These are phyloP conservation scores for Wallacemonas sp. DNA, from an alignment of 208 protist species.

Conservation along the genomic window DNA sequence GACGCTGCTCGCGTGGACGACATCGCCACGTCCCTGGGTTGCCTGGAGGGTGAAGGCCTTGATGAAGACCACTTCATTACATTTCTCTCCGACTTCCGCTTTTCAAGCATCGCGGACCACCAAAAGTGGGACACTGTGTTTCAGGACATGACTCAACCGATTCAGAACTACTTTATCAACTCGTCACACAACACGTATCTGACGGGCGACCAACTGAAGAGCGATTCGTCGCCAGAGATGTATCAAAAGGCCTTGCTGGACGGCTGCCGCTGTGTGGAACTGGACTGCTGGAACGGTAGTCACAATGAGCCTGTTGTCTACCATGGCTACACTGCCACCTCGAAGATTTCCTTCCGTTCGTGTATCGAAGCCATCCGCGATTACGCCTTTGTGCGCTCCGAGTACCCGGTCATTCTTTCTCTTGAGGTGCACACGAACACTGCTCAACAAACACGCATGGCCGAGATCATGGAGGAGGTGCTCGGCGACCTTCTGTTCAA, in stretches of 20 bases:
- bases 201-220: constrained; percentile 90
- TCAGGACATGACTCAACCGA: constrained; percentile 82
- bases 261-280: constrained; percentile 80
- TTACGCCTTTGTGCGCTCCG: constrained; percentile 57
- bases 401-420: constrained; percentile 80
- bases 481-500: constrained; percentile 58
- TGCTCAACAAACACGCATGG: constrained; percentile 72
- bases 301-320: constrained; percentile 75
- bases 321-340: constrained; percentile 79
- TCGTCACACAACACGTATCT: constrained; percentile 97
- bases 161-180: constrained; percentile 90
- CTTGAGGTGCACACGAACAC: constrained; percentile 71
- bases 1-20: constrained; percentile 31
- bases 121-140: constrained; percentile 39
- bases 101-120: constrained; percentile 28
- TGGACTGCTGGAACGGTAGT: constrained; percentile 83
- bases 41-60: constrained; percentile 25
- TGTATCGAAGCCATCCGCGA: constrained; percentile 60
- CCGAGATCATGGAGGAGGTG: constrained; percentile 46
- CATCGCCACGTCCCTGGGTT: constrained; percentile 36
- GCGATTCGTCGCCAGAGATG: constrained; percentile 48
- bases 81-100: constrained; percentile 39
- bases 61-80: constrained; percentile 34
- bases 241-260: constrained; percentile 69
- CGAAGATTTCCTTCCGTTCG: constrained; percentile 64